Evolutionary conservation across 805 yeast species (phyloP).

Genomic region (Candida railenensis): DNA sequence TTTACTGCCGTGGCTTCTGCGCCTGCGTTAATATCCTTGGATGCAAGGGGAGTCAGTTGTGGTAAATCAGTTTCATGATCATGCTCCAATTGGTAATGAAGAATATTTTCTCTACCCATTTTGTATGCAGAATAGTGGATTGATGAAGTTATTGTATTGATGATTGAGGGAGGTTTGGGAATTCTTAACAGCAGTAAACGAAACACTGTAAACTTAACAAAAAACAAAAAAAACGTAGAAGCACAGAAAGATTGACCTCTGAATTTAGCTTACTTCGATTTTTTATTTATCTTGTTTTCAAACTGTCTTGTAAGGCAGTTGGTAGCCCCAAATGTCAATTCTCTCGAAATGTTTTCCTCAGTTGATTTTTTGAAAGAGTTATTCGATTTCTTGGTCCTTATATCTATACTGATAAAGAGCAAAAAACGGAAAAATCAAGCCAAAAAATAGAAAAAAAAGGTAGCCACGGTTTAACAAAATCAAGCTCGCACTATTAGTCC

Average conservation of each 20-base stretch:
- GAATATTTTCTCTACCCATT: conserved; percentile 44
- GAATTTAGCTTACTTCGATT: not conserved
- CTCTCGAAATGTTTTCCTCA: not conserved
- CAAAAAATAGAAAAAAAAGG: too few species aligned
- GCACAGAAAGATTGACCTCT: not conserved
- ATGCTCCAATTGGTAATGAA: conserved; percentile 39
- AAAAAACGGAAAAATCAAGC: too few species aligned
- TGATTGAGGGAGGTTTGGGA: not conserved
- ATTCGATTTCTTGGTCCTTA: not conserved
- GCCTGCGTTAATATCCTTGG: not conserved
- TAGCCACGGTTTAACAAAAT: too few species aligned
- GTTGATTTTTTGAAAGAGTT: not conserved
- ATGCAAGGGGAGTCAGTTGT: not conserved
- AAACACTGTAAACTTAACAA: not conserved
- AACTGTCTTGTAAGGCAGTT: not conserved
- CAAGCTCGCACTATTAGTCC: too few species aligned
- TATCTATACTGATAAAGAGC: not conserved
- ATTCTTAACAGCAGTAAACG: not conserved
- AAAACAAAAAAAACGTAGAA: not conserved
- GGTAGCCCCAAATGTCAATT: not conserved
- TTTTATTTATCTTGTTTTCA: not conserved
- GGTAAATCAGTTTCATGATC: conserved; percentile 36
- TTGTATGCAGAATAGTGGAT: not conserved
- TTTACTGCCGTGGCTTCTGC: not conserved
- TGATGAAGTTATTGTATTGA: not conserved